Evolutionary conservation across 768 basidiomycete species (phyloP).

Genomic region (Tricholomella constricta): DNA sequence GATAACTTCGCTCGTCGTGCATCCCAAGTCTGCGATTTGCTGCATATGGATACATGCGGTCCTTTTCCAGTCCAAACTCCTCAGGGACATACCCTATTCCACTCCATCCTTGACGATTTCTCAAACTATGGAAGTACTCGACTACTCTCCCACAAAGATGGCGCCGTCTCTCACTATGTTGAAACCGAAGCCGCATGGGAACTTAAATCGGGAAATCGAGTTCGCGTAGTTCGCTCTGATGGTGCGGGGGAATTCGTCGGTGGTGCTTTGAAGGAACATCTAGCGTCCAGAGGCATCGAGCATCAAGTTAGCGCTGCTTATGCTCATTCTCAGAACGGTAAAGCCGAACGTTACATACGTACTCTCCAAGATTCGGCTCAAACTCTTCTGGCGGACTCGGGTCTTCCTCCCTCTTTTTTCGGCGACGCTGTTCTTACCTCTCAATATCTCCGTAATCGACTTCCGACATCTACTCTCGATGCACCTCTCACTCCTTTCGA

Average conservation of each 20-base stretch:
- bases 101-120: slow-evolving; percentile 20
- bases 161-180: slow-evolving; percentile 8
- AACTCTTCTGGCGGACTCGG: no score
- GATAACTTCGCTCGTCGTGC: slow-evolving; percentile 11
- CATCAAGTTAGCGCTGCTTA: slow-evolving; percentile 23
- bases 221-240: not conserved
- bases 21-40: slow-evolving; percentile 11
- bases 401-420: no score
- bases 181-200: slow-evolving; percentile 1
- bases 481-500: slow-evolving; percentile 20
- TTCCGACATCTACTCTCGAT: slow-evolving; percentile 23
- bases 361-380: no score
- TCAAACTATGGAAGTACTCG: slow-evolving; percentile 17
- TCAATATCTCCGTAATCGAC: slow-evolving; percentile 21
- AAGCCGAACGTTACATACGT: not conserved
- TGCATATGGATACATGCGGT: slow-evolving; percentile 28
- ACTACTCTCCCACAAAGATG: slow-evolving; percentile 5
- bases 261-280: not conserved
- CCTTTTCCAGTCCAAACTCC: slow-evolving; percentile 22
- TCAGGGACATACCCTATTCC: slow-evolving; percentile 6
- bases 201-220: slow-evolving; percentile 1
- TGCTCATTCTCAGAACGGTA: slow-evolving; percentile 9
- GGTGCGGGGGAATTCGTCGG: not conserved
- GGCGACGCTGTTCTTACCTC: slow-evolving; percentile 15
- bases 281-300: slow-evolving; percentile 17